A percentile compares a stretch with the other conserved stretches of the same genome.
phyloP scores from a whole-genome alignment of 345 rosid species.

The Lagerstroemia speciosa region DNA sequence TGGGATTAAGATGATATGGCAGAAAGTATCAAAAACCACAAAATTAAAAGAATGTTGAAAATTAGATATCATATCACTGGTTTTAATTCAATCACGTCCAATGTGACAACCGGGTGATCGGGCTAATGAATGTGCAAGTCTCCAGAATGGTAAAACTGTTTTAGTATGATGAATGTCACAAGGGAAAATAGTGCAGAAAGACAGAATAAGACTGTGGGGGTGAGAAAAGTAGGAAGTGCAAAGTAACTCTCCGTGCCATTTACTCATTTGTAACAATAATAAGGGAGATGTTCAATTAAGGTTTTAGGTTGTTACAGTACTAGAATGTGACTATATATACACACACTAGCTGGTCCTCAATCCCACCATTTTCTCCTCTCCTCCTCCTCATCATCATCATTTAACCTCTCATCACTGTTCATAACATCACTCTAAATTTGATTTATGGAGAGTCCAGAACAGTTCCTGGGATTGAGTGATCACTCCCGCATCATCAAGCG shows the following conservation, averaged over 20 bases:
- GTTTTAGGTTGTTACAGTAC: not conserved
- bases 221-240: not conserved
- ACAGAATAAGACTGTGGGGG: not conserved
- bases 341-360: not conserved
- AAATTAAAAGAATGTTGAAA: no score
- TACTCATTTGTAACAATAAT: not conserved
- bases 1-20: no score
- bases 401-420: not conserved
- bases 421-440: not conserved
- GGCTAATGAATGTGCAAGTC: no score
- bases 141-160: no score
- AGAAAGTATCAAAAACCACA: no score
- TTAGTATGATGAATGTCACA: not conserved
- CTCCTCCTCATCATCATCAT: not conserved
- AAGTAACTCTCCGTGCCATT: not conserved
- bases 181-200: not conserved
- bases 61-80: no score
- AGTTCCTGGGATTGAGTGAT: not conserved
- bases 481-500: constrained; percentile 1
- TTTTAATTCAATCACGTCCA: no score
- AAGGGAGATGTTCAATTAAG: not conserved
- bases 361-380: not conserved
- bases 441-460: not conserved
- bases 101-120: no score
- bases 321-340: not conserved